Evolutionary conservation across 2,329 filamentous ascomycete species (phyloP).

Genomic region (Venturia nashicola): DNA sequence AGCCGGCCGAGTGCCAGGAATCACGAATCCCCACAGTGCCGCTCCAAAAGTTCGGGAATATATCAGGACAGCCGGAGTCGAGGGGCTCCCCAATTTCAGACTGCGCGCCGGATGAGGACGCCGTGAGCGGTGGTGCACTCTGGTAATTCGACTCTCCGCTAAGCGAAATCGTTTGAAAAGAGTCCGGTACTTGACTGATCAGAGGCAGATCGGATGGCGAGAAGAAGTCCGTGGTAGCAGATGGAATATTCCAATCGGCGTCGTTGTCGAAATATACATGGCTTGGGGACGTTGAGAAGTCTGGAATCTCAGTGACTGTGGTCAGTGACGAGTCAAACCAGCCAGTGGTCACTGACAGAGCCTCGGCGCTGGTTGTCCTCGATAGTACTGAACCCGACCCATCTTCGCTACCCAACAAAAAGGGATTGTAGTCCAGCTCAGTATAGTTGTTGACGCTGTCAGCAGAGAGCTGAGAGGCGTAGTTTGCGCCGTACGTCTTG

Average conservation of each 20-base stretch:
- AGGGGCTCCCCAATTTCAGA: slow-evolving; percentile 26
- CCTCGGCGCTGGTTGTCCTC: slow-evolving; percentile 4
- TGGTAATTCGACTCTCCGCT: slow-evolving; percentile 27
- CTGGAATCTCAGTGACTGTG: slow-evolving; percentile 14
- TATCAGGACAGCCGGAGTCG: slow-evolving; percentile 18
- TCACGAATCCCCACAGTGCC: slow-evolving; percentile 12
- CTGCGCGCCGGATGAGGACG: slow-evolving; percentile 25
- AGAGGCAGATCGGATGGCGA: slow-evolving; percentile 28
- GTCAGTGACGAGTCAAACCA: slow-evolving; percentile 3
- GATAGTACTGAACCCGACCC: background rate
- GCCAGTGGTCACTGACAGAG: background rate
- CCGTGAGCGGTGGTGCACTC: slow-evolving; percentile 27
- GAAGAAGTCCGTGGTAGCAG: slow-evolving; percentile 18
- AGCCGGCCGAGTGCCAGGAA: slow-evolving; percentile 18
- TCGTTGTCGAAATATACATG: slow-evolving; percentile 22
- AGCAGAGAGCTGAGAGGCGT: background rate
- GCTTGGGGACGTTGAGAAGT: slow-evolving; percentile 17
- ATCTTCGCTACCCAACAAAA: background rate
- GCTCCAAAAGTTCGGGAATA: slow-evolving; percentile 1
- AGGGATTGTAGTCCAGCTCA: background rate
- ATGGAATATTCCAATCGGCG: slow-evolving; percentile 12
- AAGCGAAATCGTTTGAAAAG: slow-evolving; percentile 26
- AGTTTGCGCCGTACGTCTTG: slow-evolving; percentile 6
- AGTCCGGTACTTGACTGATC: slow-evolving; percentile 22
- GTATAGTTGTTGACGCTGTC: background rate